A percentile compares a stretch with the other conserved stretches of the same genome.
These are phyloP conservation scores for Cladosporium sp. DNA, from an alignment of 2,329 filamentous ascomycete species.

Conservation along the genomic window DNA sequence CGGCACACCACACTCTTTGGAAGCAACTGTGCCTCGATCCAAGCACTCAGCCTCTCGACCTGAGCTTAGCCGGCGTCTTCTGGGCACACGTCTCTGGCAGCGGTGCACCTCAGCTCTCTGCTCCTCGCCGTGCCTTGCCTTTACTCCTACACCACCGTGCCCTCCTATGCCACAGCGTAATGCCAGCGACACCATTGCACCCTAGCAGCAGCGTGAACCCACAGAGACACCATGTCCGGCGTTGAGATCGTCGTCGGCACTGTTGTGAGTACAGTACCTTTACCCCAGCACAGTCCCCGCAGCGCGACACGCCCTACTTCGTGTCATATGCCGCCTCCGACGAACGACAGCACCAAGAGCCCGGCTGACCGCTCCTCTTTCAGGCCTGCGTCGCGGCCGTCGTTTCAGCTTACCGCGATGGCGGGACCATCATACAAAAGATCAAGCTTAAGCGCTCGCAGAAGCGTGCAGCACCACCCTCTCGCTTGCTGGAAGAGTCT, in stretches of 20 bases:
- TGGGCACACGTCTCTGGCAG: not conserved
- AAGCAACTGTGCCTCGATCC: not conserved
- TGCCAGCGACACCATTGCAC: not conserved
- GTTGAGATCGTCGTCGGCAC: conserved; percentile 11
- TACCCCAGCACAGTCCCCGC: not conserved
- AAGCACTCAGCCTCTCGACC: not conserved
- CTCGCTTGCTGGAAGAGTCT: conserved; percentile 28
- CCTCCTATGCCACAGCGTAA: not conserved
- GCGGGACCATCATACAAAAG: conserved; percentile 28
- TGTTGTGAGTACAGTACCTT: conserved; percentile 5
- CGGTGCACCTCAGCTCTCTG: not conserved
- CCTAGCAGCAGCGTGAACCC: not conserved
- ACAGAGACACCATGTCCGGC: conserved; percentile 2
- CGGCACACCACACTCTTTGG: not conserved
- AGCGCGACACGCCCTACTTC: not conserved
- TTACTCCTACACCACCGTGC: not conserved
- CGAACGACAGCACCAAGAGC: not conserved
- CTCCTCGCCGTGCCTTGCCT: not conserved
- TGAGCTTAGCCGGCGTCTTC: conserved; percentile 3
- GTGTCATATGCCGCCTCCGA: not conserved
- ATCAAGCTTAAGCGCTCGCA: conserved; percentile 29
- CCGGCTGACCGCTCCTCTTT: not conserved
- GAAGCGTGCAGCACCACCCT: conserved; percentile 28
- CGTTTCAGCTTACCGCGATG: conserved; percentile 26
- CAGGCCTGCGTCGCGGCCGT: conserved; percentile 26